These are phyloP conservation scores for Hydnomerulius pinastri DNA, from an alignment of 768 basidiomycete species.

Conservation along the genomic window DNA sequence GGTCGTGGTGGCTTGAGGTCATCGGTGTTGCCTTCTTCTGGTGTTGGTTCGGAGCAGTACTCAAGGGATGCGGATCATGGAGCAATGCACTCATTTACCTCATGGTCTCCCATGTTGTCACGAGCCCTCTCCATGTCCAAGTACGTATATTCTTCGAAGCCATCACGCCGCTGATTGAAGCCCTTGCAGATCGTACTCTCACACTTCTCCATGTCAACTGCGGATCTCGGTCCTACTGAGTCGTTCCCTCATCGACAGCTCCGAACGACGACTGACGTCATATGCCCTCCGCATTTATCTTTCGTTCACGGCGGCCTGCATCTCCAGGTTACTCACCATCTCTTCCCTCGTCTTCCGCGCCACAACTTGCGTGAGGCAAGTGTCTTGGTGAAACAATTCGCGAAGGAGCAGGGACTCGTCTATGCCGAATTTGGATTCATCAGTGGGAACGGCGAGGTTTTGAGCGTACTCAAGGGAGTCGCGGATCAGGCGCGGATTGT, in stretches of 20 bases:
- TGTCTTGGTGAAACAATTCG: conserved; percentile 82
- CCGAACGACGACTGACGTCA: conserved; percentile 96
- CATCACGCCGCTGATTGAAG: conserved; percentile 6
- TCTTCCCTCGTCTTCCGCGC: conserved; percentile 93
- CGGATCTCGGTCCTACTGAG: conserved; percentile 85
- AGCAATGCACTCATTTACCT: conserved; percentile 70
- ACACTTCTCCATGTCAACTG: conserved; percentile 95
- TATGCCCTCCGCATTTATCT: conserved; percentile 78
- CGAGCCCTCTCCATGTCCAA: conserved; percentile 95
- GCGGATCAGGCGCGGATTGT: conserved; percentile 87
- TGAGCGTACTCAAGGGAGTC: conserved; percentile 79
- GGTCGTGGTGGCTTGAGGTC: conserved; percentile 81
- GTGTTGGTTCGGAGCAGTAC: conserved; percentile 78
- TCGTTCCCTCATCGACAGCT: conserved; percentile 93
- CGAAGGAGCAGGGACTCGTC: conserved; percentile 77
- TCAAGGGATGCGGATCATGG: conserved; percentile 75
- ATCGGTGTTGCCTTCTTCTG: conserved; percentile 80
- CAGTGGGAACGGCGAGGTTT: conserved; percentile 81
- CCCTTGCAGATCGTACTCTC: conserved; percentile 83
- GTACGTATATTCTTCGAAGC: conserved; percentile 42
- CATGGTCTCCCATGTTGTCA: conserved; percentile 79
- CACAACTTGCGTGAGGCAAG: conserved; percentile 90
- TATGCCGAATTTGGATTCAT: conserved; percentile 94
- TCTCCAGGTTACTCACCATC: conserved; percentile 95
- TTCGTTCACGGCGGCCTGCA: conserved; percentile 98